These are phyloP conservation scores for Hemisphaericaspora lyxosophila DNA, from an alignment of 1,139 yeast genomes.

Conservation along the genomic window DNA sequence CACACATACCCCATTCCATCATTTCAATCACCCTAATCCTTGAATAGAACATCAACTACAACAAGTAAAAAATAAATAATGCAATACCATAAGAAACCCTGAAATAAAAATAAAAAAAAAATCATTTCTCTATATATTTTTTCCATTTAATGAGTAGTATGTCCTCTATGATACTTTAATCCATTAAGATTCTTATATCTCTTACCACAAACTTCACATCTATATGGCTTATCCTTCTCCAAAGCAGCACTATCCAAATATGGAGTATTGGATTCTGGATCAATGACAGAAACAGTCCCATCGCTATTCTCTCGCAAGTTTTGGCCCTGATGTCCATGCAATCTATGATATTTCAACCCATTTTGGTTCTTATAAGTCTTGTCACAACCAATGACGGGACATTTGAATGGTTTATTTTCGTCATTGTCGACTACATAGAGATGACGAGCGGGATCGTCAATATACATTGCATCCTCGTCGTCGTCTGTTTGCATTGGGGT, in stretches of 20 bases:
- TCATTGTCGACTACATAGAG: slow-evolving; percentile 88
- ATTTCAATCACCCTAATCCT: too few relatives aligned
- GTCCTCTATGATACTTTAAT: slow-evolving; percentile 94
- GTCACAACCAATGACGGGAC: slow-evolving; percentile 98
- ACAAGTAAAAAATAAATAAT: neutral
- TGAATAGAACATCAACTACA: neutral
- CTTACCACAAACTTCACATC: slow-evolving; percentile 98
- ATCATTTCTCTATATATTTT: neutral
- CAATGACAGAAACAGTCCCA: slow-evolving; percentile 88
- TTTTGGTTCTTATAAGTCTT: slow-evolving; percentile 96
- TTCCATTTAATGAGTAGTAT: slow-evolving; percentile 74
- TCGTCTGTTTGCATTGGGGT: slow-evolving; percentile 36
- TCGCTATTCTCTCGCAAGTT: slow-evolving; percentile 87
- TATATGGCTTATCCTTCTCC: slow-evolving; percentile 96
- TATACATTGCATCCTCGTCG: slow-evolving; percentile 59
- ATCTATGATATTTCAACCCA: slow-evolving; percentile 91
- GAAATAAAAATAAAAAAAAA: slow-evolving; percentile 3
- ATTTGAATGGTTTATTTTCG: slow-evolving; percentile 92
- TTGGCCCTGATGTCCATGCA: slow-evolving; percentile 97
- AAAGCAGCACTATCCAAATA: slow-evolving; percentile 89
- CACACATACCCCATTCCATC: too few relatives aligned
- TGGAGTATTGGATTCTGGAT: slow-evolving; percentile 89
- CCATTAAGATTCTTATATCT: slow-evolving; percentile 95
- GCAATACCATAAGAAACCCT: neutral
- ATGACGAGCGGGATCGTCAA: slow-evolving; percentile 93